A percentile compares a stretch with the other conserved stretches of the same genome.
phyloP scores from a whole-genome alignment of 2,329 filamentous ascomycete species.

The Myriosclerotinia scirpicola region DNA sequence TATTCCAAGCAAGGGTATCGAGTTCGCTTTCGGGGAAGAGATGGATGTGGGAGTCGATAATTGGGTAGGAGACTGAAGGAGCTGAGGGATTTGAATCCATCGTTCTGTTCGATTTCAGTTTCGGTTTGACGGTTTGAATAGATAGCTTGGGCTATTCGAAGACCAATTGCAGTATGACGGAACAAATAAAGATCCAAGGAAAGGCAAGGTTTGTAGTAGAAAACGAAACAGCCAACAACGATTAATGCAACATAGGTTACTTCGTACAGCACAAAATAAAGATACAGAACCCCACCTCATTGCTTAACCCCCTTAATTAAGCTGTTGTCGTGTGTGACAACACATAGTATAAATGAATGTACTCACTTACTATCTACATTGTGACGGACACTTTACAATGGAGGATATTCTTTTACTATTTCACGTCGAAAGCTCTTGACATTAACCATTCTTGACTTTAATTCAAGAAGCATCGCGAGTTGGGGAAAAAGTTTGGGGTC shows the following conservation, averaged over 20 bases:
- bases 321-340: not conserved
- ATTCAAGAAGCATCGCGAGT: too few species aligned
- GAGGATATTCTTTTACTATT: not conserved
- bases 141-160: not conserved
- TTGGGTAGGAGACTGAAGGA: conserved; percentile 44
- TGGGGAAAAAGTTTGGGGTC: not conserved
- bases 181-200: not conserved
- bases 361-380: too few species aligned
- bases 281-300: conserved; percentile 2
- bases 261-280: not conserved
- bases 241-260: not conserved
- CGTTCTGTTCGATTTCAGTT: not conserved
- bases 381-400: too few species aligned
- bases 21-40: conserved; percentile 73
- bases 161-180: too few species aligned
- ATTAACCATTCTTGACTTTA: not conserved
- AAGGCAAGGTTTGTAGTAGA: not conserved
- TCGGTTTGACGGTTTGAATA: not conserved
- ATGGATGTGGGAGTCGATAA: conserved; percentile 92
- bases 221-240: not conserved
- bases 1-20: conserved; percentile 67
- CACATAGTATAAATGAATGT: not conserved
- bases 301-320: too few species aligned
- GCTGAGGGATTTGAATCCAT: conserved; percentile 33
- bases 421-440: not conserved